Percentiles rank a stretch among this genome's conserved stretches.
Conservation (phyloP, 2,329 filamentous ascomycete species). For the Sporothrix brunneoviolacea region DNA sequence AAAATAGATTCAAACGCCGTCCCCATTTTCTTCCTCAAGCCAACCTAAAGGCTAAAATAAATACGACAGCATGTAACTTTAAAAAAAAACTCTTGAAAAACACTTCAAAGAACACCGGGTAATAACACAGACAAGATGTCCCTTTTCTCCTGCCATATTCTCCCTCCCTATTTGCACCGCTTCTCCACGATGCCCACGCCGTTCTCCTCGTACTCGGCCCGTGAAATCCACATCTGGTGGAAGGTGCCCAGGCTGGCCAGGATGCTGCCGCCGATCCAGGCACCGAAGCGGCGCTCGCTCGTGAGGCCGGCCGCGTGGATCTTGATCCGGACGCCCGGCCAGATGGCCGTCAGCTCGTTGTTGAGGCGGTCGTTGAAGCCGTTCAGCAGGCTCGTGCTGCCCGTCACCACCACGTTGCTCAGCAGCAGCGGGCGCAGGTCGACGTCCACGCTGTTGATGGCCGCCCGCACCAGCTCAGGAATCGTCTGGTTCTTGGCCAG, state of each 20-base stretch:
- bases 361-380: conserved; percentile 89
- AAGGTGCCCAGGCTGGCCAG: conserved; percentile 92
- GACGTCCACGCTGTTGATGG: conserved; percentile 75
- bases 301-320: conserved; percentile 81
- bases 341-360: conserved; percentile 72
- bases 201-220: conserved; percentile 96
- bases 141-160: neutral
- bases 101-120: neutral
- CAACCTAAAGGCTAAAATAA: neutral
- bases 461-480: conserved; percentile 70
- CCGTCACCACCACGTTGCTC: conserved; percentile 86
- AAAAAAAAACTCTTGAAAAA: no score
- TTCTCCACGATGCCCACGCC: conserved; percentile 88
- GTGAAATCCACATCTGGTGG: conserved; percentile 98
- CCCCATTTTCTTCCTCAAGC: neutral
- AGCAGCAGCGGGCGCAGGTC: conserved; percentile 80
- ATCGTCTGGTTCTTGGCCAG: conserved; percentile 70
- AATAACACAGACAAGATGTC: neutral
- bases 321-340: conserved; percentile 79
- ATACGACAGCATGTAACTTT: neutral
- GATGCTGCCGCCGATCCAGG: conserved; percentile 96
- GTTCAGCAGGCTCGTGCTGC: conserved; percentile 78
- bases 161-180: conserved; percentile 68
- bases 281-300: conserved; percentile 79
- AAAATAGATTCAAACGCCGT: neutral